Base-by-base conservation (phyloP, 139 green algal species). In the Chloropicon primus region DNA sequence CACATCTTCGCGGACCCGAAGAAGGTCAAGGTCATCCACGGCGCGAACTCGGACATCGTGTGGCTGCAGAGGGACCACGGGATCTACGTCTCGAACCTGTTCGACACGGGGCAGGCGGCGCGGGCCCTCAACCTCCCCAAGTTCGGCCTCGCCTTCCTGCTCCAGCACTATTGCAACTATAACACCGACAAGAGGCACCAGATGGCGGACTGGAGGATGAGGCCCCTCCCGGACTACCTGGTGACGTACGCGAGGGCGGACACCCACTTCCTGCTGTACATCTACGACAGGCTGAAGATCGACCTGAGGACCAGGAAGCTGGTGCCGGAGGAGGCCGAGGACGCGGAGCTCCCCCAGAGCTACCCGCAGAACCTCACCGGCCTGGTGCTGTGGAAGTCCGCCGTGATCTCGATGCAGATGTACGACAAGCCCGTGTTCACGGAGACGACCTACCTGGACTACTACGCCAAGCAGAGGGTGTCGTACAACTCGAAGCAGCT, bases 21-120 rank as follows among this genome's bases (percentile, higher is more conserved):
- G 0, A 77, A 92, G 26, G 83, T 93, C 26, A 97, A 98, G 89
- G 91, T 98, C 73, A 79, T 97, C 28, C 94, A 98, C 84, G 94
- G 94, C 25, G 79, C 90, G 0, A 88, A 96, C 83, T 77, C 72
- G 25, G 94, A 98, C 83, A 85, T 98, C 28, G 54, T 87, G 2
- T 96, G 90, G 90, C 85, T 96, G 75, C 94, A 98, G 84, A 87
- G 91, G 10, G 94, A 98, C 83, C 96, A 96, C 85, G 89, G 92
- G 2, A 88, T 98, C 2, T 98, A 92, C 84, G 23, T 97, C 1
- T 88, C 88, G 75, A 97, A 97, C 86, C 75, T 98, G 72, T 98
- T 98, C 79, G 94, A 98, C 86, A 98, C 93, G 10, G 87, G 92
- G 72, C 82, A 71, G 72, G 88, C 88, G 22, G 41, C 41, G 41